Percentiles rank a stretch among this genome's conserved stretches.
Conservation (phyloP, 2,329 filamentous ascomycete genomes). For the Xylariaceae sp. region DNA sequence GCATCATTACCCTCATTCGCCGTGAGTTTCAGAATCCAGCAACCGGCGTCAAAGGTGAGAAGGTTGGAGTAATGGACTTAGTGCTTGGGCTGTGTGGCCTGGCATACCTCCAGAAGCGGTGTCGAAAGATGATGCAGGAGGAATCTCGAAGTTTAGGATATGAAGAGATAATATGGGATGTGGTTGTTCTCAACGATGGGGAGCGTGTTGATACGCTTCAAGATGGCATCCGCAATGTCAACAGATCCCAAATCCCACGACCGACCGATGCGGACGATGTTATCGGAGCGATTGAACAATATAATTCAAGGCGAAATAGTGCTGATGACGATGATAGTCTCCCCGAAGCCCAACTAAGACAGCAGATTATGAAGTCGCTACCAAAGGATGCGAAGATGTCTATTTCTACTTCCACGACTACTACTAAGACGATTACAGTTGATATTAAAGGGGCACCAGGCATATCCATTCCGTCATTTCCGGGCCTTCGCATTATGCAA, state of each 20-base stretch:
- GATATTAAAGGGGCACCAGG: conserved; percentile 63
- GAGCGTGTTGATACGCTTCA: conserved; percentile 62
- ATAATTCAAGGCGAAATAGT: conserved; percentile 36
- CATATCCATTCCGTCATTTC: conserved; percentile 60
- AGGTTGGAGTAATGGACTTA: conserved; percentile 66
- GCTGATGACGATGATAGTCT: conserved; percentile 51
- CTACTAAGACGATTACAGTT: conserved; percentile 69
- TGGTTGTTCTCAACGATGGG: conserved; percentile 67
- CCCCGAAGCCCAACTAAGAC: conserved; percentile 56
- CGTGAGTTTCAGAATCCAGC: conserved; percentile 70
- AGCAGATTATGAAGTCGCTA: conserved; percentile 61
- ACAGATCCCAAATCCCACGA: conserved; percentile 32
- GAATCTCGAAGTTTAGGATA: conserved; percentile 54
- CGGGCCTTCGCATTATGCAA: conserved; percentile 65
- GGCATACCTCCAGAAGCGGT: conserved; percentile 66
- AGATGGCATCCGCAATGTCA: conserved; percentile 44
- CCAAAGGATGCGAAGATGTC: conserved; percentile 64
- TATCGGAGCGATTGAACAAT: conserved; percentile 47
- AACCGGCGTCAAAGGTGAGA: conserved; percentile 64
- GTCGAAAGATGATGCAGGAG: conserved; percentile 57
- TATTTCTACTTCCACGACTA: conserved; percentile 64
- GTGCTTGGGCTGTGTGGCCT: conserved; percentile 66
- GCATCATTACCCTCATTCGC: conserved; percentile 68
- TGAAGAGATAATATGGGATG: conserved; percentile 70
- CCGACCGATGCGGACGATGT: conserved; percentile 38